Evolutionary conservation across 176 grass and related monocot species (phyloP), one percentile per base, ranked within the genome.

Genomic region (Zizania latifolia): DNA sequence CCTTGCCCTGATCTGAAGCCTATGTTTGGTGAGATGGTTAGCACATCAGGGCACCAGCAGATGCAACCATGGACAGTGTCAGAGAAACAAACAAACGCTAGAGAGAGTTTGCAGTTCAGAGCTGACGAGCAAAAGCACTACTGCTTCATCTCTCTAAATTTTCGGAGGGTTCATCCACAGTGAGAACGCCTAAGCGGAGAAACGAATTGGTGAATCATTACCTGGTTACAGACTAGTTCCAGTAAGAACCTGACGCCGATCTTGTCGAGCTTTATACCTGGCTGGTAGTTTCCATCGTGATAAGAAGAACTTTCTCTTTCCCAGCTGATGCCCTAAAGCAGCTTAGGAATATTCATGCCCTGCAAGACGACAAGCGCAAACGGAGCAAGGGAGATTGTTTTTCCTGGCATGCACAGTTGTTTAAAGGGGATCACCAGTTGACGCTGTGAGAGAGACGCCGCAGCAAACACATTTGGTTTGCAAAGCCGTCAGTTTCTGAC

Each of bases 311-410:
- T 76, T 9, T 76, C 66, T 26, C 44, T 32, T 43, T 78, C 50
- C 70, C 73, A 78, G 85, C n/a, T n/a, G n/a, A 83, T 78, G 74
- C 80, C 4, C 60, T 44, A 87, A 68, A 83, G 80, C 68, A 57
- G 68, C 53, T 28, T 3, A 4, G 61, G 68, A 83, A 87, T 87
- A 87, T 87, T 79, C 80, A 87, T 10, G 80, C 6, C 16, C 68
- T 61, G 85, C 74, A 74, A 83, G 11, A 26, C 80, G 80, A 87
- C 85, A 87, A 17, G 41, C 68, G 80, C 61, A 61, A 87, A 44
- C 68, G 51, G 68, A 51, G 50, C 44, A n/a, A 1, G 43, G 26
- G 22, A 43, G 58, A 63, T 78, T 26, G 45, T 82, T 22, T 50
- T n/a, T 53, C n/a, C 41, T 30, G 32, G 46, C 8, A 36, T 48